Evolutionary conservation across 1,284 basidiomycete species (phyloP).

Genomic region (Cutaneotrichosporon cavernicola): DNA sequence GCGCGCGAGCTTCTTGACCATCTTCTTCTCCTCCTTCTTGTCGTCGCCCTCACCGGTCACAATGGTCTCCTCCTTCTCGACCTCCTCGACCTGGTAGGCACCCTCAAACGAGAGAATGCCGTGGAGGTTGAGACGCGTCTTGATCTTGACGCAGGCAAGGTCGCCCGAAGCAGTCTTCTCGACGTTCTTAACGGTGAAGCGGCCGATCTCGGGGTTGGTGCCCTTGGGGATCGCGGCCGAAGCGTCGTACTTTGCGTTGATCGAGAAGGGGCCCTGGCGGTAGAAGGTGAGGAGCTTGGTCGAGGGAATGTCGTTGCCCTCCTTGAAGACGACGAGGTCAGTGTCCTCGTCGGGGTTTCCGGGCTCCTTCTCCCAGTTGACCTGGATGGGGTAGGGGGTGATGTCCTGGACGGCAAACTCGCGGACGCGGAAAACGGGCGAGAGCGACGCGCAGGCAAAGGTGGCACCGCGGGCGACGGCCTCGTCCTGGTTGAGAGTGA

Average conservation of each 20-base stretch:
- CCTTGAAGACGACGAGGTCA: conserved; percentile 80
- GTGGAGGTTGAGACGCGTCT: conserved; percentile 79
- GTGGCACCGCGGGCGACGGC: conserved; percentile 89
- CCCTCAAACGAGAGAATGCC: conserved; percentile 80
- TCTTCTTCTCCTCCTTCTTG: conserved; percentile 68
- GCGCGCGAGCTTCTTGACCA: conserved; percentile 66
- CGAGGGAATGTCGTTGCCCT: conserved; percentile 77
- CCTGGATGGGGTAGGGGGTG: conserved; percentile 78
- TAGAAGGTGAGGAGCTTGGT: conserved; percentile 95
- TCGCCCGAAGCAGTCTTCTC: conserved; percentile 65
- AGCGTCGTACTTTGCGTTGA: conserved; percentile 78
- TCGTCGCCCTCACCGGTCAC: conserved; percentile 56
- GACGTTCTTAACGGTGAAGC: conserved; percentile 77
- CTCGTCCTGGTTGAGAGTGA: conserved; percentile 93
- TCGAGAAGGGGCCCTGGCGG: conserved; percentile 77
- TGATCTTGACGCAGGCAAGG: conserved; percentile 77
- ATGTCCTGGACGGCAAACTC: conserved; percentile 86
- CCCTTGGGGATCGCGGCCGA: conserved; percentile 66
- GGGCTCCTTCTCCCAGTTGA: conserved; percentile 73
- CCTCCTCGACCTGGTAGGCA: conserved; percentile 72
- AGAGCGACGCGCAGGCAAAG: conserved; percentile 89
- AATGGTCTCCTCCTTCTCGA: conserved; percentile 67
- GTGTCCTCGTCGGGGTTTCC: conserved; percentile 81
- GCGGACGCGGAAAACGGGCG: conserved; percentile 91
- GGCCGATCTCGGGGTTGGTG: conserved; percentile 78